Base-by-base conservation (phyloP, 352 stramenopile genomes). In the Phytophthora chlamydospora region DNA sequence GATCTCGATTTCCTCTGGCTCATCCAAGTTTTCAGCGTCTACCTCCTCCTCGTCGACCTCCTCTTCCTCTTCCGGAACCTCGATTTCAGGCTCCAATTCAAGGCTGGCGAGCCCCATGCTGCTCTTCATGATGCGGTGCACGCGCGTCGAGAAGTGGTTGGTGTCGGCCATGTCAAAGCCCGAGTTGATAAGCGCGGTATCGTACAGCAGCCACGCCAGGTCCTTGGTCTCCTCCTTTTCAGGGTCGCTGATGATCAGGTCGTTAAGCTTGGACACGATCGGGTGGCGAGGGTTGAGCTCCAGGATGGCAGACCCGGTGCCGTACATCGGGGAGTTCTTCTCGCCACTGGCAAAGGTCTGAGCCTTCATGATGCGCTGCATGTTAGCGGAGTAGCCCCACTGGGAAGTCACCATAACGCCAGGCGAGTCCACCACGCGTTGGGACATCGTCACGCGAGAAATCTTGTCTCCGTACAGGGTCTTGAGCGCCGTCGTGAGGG, bases 231-330 rank as follows among this genome's bases (percentile, higher is more conserved):
- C 83, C 16, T 96, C 80, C 17, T 90, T 83, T 9, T 97, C 80
- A 62, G 78, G 67, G n/a, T 71, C 73, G 17, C 27, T 71, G 32
- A 69, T 49, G 31, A 97, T 85, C 21, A 92, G 60, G 24, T 85
- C 90, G 72, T 86, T 98, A 27, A 99, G 88, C 79, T 99, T 97
- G 27, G 83, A 78, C 21, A 99, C 88, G 62, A 99, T 98, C 33
- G 98, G 98, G 76, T 99, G 97, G 43, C 97, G 94, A 47, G 98
- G 98, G 78, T 99, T 99, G 16, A 99, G 80, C 82, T 99, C 97
- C 65, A 99, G 79, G 65, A 97, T 99, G 56, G 97, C 97, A 24
- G 96, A 92, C 24, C 65, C 62, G 3, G 61, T 55, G 8, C 88
- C 81, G 17, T 72, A 67, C 65, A 74, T 75, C 9, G 65, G 56